Base-by-base conservation (phyloP, 257 asterid species). In the Solanum etuberosum region DNA sequence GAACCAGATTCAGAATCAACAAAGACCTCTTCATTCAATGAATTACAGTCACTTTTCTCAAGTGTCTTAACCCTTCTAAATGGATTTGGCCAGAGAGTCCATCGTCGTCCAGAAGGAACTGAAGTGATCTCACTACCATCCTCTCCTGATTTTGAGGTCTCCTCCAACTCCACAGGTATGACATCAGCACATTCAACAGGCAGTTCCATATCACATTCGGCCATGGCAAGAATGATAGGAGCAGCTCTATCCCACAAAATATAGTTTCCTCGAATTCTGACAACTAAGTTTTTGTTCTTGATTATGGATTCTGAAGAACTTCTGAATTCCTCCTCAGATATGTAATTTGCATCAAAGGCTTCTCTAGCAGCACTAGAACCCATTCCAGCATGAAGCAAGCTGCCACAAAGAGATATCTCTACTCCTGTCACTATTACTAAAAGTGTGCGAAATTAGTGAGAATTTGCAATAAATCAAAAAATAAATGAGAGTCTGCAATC, bases 41-140 rank as follows among this genome's bases (percentile, higher is more conserved):
- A 78, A 31, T 77, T 88, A 89, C 94, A 94, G 85, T 65, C 78
- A 12, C 91, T 86, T 74, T 93, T 95, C 87, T 96, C 98, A 48
- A 93, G 92, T 31, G 96, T 89, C 91, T 93, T 94, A 27, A 90
- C 95, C 90, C 98, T 95, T 90, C 99, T 92, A 89, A 97, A 97
- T 1, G 99, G 96, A 85, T 92, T 96, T 72, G 95, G 92, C 99
- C 99, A 97, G 65, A 96, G 97, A 89, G 98, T 94, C 99, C 99
- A 97, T 89, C 96, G 91, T 1, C 98, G 90, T 42, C 91, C 93
- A 63, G 98, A 89, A 59, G 96, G 91, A 83, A 94, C 91, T 7
- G 95, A 65, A 68, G 89, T 63, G 87, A 86, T 42, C 76, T 85
- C 93, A 25, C 91, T 29, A 61, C 88, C 92, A 42, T 86, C 94